Conservation (phyloP, 1,139 yeast genomes). For the Hyphopichia pseudoburtonii region DNA sequence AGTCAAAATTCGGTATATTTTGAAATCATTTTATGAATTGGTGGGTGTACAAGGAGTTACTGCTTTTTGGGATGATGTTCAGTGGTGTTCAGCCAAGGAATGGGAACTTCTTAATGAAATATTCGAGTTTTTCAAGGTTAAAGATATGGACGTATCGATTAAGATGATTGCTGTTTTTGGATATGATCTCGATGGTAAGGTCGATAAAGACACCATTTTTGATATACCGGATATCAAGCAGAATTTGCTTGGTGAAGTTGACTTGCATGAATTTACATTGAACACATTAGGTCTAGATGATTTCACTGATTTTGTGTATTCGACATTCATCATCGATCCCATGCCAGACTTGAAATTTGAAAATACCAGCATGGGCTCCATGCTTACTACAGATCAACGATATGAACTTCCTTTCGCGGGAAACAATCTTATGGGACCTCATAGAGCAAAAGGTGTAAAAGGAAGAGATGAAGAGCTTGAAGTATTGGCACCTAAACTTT, state of each 20-base stretch:
- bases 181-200: not conserved
- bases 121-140: constrained; percentile 21
- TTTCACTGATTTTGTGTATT: constrained; percentile 13
- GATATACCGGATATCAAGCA: constrained; percentile 6
- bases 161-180: constrained; percentile 19
- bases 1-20: constrained; percentile 41
- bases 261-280: constrained; percentile 8
- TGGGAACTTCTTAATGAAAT: constrained; percentile 31
- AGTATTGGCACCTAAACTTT: constrained; percentile 7
- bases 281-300: constrained; percentile 8
- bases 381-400: not conserved
- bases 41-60: constrained; percentile 47
- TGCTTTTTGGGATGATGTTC: constrained; percentile 49
- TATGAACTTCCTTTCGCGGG: not conserved
- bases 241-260: constrained; percentile 8
- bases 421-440: not conserved
- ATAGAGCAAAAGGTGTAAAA: not conserved
- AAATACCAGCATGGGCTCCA: constrained; percentile 2
- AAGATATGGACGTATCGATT: constrained; percentile 18
- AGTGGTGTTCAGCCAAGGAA: constrained; percentile 40
- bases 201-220: constrained; percentile 1
- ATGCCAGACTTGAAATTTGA: not conserved
- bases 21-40: constrained; percentile 43
- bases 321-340: not conserved
- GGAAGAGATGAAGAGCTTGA: constrained; percentile 2